Evolutionary conservation across 2,329 filamentous ascomycete genomes (phyloP).

Genomic region (Tricladium varicosporioides): DNA sequence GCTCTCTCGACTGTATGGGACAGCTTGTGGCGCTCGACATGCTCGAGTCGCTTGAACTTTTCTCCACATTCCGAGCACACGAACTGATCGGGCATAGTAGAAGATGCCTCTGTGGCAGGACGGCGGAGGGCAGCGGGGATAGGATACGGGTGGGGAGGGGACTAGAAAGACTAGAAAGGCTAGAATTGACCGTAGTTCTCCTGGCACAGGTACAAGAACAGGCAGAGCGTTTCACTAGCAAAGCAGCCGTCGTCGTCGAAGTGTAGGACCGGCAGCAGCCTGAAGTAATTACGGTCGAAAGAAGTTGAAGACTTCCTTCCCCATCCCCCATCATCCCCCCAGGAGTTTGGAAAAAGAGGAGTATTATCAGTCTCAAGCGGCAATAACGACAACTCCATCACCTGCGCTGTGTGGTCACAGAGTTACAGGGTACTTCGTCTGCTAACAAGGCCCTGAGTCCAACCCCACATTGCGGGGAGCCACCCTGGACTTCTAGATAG

Average conservation of each 20-base stretch:
- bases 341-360: background rate
- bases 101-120: background rate
- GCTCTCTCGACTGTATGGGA: background rate
- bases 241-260: too few species aligned
- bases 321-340: too few species aligned
- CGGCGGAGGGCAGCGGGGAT: background rate
- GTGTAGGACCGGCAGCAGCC: too few species aligned
- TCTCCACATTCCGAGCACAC: background rate
- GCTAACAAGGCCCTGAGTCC: background rate
- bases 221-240: too few species aligned
- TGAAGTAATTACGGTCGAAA: too few species aligned
- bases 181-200: background rate
- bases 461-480: background rate
- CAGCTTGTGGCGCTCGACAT: background rate
- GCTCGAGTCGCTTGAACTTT: background rate
- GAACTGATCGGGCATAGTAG: background rate
- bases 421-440: too few species aligned
- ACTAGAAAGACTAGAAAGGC: too few species aligned
- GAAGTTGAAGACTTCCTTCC: too few species aligned
- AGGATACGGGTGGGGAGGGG: too few species aligned
- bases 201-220: too few species aligned
- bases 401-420: too few species aligned
- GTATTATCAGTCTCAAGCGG: background rate
- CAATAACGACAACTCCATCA: too few species aligned
- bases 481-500: background rate